Evolutionary conservation across 2,329 filamentous ascomycete genomes (phyloP).

Genomic region (Davidsoniella australis): DNA sequence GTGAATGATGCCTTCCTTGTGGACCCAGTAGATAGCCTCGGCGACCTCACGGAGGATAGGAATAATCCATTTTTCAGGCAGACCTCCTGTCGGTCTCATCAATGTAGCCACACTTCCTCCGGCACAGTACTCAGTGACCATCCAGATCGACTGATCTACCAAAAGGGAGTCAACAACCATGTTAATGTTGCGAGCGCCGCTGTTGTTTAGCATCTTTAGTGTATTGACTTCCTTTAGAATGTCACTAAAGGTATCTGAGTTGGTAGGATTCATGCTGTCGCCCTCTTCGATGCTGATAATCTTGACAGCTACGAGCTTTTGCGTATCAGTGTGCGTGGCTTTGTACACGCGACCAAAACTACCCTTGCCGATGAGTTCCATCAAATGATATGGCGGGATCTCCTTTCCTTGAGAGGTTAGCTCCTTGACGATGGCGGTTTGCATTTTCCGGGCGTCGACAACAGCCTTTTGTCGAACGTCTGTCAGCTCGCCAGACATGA

Average conservation of each 20-base stretch:
- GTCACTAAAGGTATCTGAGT: slow-evolving; percentile 33
- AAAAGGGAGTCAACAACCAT: slow-evolving; percentile 46
- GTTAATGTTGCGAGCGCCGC: slow-evolving; percentile 46
- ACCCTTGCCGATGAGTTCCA: slow-evolving; percentile 50
- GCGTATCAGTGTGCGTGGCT: slow-evolving; percentile 23
- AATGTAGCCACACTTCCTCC: slow-evolving; percentile 47
- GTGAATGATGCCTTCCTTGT: slow-evolving; percentile 33
- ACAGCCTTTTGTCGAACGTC: slow-evolving; percentile 23
- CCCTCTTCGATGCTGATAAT: slow-evolving; percentile 61
- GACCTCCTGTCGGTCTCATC: slow-evolving; percentile 31
- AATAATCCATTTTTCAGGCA: slow-evolving; percentile 35
- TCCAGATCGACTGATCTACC: slow-evolving; percentile 48
- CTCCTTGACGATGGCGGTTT: slow-evolving; percentile 38
- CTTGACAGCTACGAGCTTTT: slow-evolving; percentile 46
- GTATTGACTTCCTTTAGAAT: slow-evolving; percentile 34
- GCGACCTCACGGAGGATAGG: slow-evolving; percentile 32
- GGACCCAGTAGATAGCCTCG: slow-evolving; percentile 32
- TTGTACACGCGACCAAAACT: slow-evolving; percentile 52
- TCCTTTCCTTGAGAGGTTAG: slow-evolving; percentile 37
- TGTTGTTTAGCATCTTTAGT: slow-evolving; percentile 43
- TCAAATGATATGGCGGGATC: slow-evolving; percentile 40
- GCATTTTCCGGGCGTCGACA: slow-evolving; percentile 49
- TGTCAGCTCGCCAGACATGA: slow-evolving; percentile 10
- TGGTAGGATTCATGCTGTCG: slow-evolving; percentile 42
- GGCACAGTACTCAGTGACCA: slow-evolving; percentile 51